Base-by-base conservation (phyloP, 1,284 basidiomycete species). In the Coniferiporia sulphurascens region DNA sequence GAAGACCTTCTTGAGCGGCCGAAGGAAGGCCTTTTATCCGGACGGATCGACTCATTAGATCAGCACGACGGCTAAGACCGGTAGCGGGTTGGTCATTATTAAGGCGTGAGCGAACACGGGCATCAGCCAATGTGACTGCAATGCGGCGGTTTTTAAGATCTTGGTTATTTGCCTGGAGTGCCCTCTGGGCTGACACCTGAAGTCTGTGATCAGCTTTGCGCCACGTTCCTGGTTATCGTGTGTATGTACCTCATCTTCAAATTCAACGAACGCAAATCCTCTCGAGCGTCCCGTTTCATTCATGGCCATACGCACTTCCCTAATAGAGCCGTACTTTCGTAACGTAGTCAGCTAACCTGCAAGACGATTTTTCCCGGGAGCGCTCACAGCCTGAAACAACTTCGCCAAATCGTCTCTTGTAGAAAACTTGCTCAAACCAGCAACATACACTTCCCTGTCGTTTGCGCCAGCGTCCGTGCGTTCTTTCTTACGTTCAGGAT, bases 211-310 rank as follows among this genome's bases (percentile, higher is more conserved):
- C 36, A 59, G 54, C 48, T 52, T 54, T 54, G 35, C 32, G 53
- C 48, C 17, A 41, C 46, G 60, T 36, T 17, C 35, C 49, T 17
- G 13, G 5, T 6, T 1, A 6, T 32, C 35, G 48, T 22, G 12
- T 8, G 44, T 46, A 41, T 27, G 56, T 64, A 92, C 93, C 76
- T 89, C 86, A 35, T 84, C 79, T 62, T 89, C 85, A 70, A 93
- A 98, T 68, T 98, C 95, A 19, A 99, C 80, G 67, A 98, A 99
- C 0, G 93, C 96, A 69, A 94, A 93, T 0, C 97, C 96, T 71
- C 87, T 93, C 44, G 81, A 80, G 43, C 83, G 77, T 0, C 88
- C 87, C 51, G 86, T 81, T 7, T 85, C 81, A 64, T 94, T 89
- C 57, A 82, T 74, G 0, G 85, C 84, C 67, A 98, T 78, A 56